Evolutionary conservation across 345 rosid species (phyloP), one percentile per base, ranked within the genome.

Genomic region (Sonneratia caseolaris): DNA sequence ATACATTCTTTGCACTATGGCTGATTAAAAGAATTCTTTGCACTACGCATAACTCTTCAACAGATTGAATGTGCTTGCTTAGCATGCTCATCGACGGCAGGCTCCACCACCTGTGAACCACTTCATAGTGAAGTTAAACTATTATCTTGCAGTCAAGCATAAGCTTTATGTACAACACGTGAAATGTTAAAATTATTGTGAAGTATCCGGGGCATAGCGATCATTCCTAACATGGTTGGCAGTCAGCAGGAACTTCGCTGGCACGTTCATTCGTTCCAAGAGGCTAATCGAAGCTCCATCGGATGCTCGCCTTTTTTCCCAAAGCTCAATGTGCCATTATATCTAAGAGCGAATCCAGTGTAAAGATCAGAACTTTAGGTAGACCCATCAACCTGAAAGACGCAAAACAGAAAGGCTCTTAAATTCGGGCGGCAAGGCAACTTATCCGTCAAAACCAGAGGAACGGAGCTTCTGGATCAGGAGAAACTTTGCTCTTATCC

Each of bases 61-160:
- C 85, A 69, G 89, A 82, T 56, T 86, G 55, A 81, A 88, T 80
- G 83, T 86, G 88, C 62, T 81, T 86, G 88, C 62, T 81, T 75
- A 47, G 69, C 90, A 84, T 86, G 96, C 72, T 84, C 84, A 22
- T 88, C 86, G 69, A 69, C 87, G 15, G 76, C 93, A 32, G 89
- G 83, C 78, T 86, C 82, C 68, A 75, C 89, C 91, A 86, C 87
- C 74, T 71, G 68, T 22, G 37, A 22, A 70, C 9, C 43, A 12
- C 14, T 12, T 49, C 55, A 49, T 3, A 45, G 49, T 27, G 32
- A 27, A 45, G 13, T 10, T 49, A 14, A 49, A 49, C 56, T 4
- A 49, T 13, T 14, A 49, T 49, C 56, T 49, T 42, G 45, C 1
- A 42, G 45, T 9, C 10, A 42, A 4, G 1, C 59, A 53, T 19